phyloP scores from a whole-genome alignment of 192 early-diverging fungal species.

The Fimicolochytrium jonesii region DNA sequence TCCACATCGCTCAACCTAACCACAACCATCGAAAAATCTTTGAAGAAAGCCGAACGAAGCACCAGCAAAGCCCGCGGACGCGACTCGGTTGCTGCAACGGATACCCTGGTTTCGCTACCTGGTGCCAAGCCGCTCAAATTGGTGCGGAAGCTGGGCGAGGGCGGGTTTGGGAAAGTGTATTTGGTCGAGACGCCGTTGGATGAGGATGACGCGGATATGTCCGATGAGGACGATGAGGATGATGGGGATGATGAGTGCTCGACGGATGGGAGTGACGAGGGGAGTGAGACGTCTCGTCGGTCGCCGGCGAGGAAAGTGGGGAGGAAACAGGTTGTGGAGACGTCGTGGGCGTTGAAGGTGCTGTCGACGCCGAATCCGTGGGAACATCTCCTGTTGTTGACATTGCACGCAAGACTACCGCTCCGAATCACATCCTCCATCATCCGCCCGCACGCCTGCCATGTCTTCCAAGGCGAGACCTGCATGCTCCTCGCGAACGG shows the following conservation, averaged over 20 bases:
- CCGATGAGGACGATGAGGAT: constrained; percentile 1
- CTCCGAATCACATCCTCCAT: constrained; percentile 17
- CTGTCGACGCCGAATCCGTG: constrained; percentile 20
- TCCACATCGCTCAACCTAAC: background rate
- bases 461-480: constrained; percentile 39
- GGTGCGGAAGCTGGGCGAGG: constrained; percentile 31
- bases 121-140: background rate
- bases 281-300: background rate
- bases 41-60: constrained; percentile 3
- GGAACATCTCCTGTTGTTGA: constrained; percentile 35
- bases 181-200: constrained; percentile 4
- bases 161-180: constrained; percentile 35
- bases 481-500: constrained; percentile 19
- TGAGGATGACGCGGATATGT: background rate
- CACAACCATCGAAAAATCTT: background rate
- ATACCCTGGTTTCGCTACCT: background rate
- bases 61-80: background rate
- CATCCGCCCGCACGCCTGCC: constrained; percentile 22
- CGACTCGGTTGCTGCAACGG: background rate
- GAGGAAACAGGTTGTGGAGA: too few species aligned
- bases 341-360: constrained; percentile 30
- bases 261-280: constrained; percentile 5
- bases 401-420: constrained; percentile 22
- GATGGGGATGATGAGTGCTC: constrained; percentile 1
- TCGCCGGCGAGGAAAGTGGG: background rate